phyloP scores from a whole-genome alignment of 2,329 filamentous ascomycete species.

The Cordyceps javanica region DNA sequence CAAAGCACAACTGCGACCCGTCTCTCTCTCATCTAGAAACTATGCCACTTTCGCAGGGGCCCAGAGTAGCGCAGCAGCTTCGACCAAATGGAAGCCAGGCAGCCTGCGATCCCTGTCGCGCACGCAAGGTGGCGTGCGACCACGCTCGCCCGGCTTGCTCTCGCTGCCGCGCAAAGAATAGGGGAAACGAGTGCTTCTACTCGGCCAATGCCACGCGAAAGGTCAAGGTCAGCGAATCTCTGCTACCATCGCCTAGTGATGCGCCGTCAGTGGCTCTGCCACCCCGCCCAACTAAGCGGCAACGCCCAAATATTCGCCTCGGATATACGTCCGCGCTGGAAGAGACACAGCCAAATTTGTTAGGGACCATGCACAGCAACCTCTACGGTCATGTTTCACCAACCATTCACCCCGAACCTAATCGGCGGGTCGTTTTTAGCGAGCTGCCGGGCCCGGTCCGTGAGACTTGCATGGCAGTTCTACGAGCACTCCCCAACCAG shows the following conservation, averaged over 20 bases:
- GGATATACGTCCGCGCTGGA: neutral
- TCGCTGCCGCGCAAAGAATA: conserved; percentile 29
- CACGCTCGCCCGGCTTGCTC: conserved; percentile 31
- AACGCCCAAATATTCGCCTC: neutral
- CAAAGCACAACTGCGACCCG: neutral
- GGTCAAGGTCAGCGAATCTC: neutral
- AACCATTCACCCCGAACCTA: neutral
- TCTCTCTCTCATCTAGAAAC: too few relatives aligned
- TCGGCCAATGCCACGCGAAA: neutral
- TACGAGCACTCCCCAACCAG: conserved; percentile 30
- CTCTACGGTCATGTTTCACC: neutral
- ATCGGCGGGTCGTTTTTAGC: neutral
- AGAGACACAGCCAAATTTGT: neutral
- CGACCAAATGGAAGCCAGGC: conserved; percentile 21
- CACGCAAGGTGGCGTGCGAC: conserved; percentile 35
- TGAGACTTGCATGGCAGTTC: conserved; percentile 32
- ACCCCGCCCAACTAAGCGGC: neutral
- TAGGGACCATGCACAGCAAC: neutral
- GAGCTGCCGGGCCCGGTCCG: conserved; percentile 23
- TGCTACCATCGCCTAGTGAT: neutral
- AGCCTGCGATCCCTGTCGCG: conserved; percentile 29
- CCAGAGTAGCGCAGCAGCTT: conserved; percentile 15
- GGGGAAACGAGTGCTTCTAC: conserved; percentile 29
- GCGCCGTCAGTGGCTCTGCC: neutral
- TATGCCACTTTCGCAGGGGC: neutral